Conservation (phyloP, 2,329 filamentous ascomycete genomes). For the Microdochium trichocladiopsis region DNA sequence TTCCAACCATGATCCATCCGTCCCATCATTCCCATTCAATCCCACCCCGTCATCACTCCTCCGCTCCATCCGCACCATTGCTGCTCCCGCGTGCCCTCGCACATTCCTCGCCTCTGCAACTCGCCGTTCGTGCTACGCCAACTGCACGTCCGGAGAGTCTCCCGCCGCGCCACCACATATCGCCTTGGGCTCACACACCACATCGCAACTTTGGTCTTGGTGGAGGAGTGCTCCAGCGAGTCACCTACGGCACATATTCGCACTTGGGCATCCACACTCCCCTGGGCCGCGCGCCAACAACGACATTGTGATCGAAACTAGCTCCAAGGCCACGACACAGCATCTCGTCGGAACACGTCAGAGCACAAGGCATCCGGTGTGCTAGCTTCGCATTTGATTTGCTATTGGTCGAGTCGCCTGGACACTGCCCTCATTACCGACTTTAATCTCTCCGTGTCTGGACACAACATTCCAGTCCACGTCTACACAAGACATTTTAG, state of each 20-base stretch:
- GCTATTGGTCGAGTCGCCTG: not conserved
- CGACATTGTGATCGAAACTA: not conserved
- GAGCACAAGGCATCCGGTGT: not conserved
- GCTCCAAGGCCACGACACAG: not conserved
- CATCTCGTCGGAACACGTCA: not conserved
- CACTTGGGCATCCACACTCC: not conserved
- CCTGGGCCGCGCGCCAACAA: not conserved
- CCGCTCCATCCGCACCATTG: not conserved
- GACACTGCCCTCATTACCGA: not conserved
- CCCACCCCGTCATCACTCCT: not conserved
- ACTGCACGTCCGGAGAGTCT: not conserved
- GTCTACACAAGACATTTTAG: not conserved
- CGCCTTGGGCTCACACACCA: too few relatives aligned
- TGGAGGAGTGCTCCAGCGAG: not conserved
- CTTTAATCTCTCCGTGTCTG: not conserved
- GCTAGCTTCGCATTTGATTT: not conserved
- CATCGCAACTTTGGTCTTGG: too few relatives aligned
- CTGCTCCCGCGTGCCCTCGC: not conserved
- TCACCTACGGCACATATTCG: not conserved
- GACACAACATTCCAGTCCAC: not conserved
- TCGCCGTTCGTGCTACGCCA: not conserved
- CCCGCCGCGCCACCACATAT: not conserved
- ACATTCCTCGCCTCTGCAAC: not conserved
- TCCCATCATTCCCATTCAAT: not conserved
- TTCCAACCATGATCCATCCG: too few relatives aligned